Percentiles rank a stretch among this genome's conserved stretches.
phyloP scores from a whole-genome alignment of 75 land plant species.

The Adiantum capillusveneris region DNA sequence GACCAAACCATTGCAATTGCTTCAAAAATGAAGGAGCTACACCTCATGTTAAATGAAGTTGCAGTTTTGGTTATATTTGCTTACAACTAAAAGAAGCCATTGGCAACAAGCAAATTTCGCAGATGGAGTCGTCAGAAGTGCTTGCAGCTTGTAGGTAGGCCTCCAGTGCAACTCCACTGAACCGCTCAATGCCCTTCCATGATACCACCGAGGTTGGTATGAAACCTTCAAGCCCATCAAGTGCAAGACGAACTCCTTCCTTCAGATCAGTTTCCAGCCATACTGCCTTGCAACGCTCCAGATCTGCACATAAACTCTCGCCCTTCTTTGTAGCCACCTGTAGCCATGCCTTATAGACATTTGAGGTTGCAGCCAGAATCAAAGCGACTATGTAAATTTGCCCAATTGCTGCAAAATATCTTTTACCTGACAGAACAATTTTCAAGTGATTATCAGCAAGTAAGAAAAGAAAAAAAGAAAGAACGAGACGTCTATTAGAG shows the following conservation, averaged over 20 bases:
- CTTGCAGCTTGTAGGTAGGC: not conserved
- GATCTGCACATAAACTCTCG: not conserved
- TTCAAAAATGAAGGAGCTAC: too few species aligned
- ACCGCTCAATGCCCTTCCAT: not conserved
- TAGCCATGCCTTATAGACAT: conserved; percentile 3
- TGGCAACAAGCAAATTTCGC: not conserved
- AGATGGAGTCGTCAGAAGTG: not conserved
- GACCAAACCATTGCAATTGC: too few species aligned
- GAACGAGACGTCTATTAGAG: not conserved
- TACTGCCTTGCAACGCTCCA: not conserved
- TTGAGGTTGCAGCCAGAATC: conserved; percentile 5
- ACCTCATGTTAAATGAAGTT: too few species aligned
- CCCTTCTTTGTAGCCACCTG: not conserved
- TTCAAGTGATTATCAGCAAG: not conserved
- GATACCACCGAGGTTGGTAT: conserved; percentile 2
- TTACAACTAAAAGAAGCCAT: not conserved
- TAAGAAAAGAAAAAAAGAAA: not conserved
- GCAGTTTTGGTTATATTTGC: not conserved
- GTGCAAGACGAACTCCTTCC: not conserved
- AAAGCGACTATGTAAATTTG: conserved; percentile 3
- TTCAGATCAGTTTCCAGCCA: conserved; percentile 5
- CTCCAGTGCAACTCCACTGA: not conserved
- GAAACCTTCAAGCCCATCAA: not conserved
- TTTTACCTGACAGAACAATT: not conserved
- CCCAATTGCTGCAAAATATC: conserved; percentile 7